Evolutionary conservation across 495 filamentous ascomycete species (phyloP).

Genomic region (Astrocystis sublimbata): DNA sequence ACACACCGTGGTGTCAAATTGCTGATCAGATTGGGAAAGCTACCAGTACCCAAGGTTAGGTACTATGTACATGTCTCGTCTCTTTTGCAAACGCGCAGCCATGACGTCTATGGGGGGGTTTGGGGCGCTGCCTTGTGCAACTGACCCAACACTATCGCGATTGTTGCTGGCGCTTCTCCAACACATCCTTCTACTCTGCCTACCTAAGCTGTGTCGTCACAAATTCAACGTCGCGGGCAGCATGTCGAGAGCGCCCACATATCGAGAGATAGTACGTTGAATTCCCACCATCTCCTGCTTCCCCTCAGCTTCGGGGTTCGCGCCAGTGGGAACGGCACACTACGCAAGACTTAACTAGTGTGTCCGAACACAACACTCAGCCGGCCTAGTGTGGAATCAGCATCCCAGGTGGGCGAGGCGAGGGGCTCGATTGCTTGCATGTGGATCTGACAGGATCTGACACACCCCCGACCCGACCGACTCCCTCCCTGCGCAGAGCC

Average conservation of each 20-base stretch:
- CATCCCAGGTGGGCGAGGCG: background rate
- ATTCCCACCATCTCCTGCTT: no score
- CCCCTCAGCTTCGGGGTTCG: background rate
- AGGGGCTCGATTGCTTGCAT: constrained; percentile 14
- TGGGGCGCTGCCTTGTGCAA: background rate
- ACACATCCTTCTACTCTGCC: no score
- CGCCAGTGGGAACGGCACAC: background rate
- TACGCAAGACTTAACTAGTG: background rate
- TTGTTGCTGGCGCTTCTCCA: constrained; percentile 4
- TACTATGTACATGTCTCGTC: no score
- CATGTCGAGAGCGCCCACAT: no score
- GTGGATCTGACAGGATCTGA: constrained; percentile 17
- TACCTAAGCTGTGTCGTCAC: no score
- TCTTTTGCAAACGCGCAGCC: no score
- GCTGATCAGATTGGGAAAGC: no score
- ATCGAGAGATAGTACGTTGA: no score
- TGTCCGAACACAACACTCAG: background rate
- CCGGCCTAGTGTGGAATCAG: background rate
- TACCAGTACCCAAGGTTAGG: no score
- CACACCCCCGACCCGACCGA: constrained; percentile 7
- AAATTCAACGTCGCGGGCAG: no score
- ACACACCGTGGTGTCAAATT: no score
- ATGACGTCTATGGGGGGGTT: background rate
- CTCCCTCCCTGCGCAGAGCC: background rate
- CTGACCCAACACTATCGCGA: background rate